Conservation (phyloP, 768 basidiomycete genomes). For the Termitomyces sp. region DNA sequence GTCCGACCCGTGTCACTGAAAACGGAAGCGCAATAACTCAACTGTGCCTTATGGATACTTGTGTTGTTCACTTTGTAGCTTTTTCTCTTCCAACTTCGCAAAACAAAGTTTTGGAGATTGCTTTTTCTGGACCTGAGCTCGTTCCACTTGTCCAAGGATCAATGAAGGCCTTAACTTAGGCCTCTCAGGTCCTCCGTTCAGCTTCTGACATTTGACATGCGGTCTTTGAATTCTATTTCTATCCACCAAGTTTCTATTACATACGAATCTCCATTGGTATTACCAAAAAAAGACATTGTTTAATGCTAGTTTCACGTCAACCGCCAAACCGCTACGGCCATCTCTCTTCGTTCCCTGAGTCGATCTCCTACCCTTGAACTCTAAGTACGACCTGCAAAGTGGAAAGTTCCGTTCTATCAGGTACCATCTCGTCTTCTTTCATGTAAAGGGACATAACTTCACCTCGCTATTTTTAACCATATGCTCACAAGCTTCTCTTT, state of each 20-base stretch:
- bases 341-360: not conserved
- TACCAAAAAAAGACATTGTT: not conserved
- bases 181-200: not conserved
- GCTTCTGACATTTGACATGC: not conserved
- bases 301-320: not conserved
- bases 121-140: not conserved
- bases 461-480: not conserved
- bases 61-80: not conserved
- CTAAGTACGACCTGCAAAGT: not conserved
- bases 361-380: not conserved
- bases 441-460: not conserved
- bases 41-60: too few species aligned
- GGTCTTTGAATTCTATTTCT: not conserved
- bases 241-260: not conserved
- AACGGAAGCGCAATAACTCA: too few species aligned
- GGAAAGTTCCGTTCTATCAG: not conserved
- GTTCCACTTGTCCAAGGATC: too few species aligned
- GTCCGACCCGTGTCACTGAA: too few species aligned
- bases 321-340: not conserved
- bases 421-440: not conserved
- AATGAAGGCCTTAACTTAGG: not conserved
- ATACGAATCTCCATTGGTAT: not conserved
- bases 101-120: not conserved
- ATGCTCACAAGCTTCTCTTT: not conserved
- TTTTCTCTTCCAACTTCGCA: not conserved